Base-by-base conservation (phyloP, 2,329 filamentous ascomycete genomes). In the Colletotrichum lupini region DNA sequence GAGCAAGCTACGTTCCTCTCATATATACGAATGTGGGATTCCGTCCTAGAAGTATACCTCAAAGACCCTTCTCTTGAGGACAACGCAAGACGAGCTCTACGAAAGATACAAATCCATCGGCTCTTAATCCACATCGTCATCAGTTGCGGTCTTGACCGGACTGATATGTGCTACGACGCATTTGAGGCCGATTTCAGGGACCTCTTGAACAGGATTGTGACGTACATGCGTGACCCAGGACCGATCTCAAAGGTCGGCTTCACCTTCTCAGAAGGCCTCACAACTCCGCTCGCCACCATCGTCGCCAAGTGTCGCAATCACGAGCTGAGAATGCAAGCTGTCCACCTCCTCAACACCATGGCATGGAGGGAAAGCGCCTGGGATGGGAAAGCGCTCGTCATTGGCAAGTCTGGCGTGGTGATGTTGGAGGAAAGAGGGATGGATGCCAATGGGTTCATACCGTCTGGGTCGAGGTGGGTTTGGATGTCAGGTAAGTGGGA, bases 401-500 rank as follows among this genome's bases (percentile, higher is more conserved):
- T 67, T 14, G 74, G 68, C 22, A 74, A 75, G 62, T 55, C 74
- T 4, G 76, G 75, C 2, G 72, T 56, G 9, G 69, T 76, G 26
- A 53, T 76, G 58, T 63, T 77, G 32, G 76, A 77, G 49, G 76
- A 77, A 66, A 49, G 53, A 30, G 74, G 72, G 9, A 70, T 75
- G 62, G 67, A 74, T 22, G 72, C 26, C 0, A 53, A 72, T 12
- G 76, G 74, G 16, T 35, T 67, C 56, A 60, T 76, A 8, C 70
- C 74, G 49, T 11, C 72, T 3, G 70, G 62, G 37, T 49, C 68
- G 16, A 37, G 76, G 7, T 77, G 76, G 76, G 35, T 67, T 4
- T 76, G 75, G 72, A 42, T 71, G 46, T 62, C 55, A 7, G 67
- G 57, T 2, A 72, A 73, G 28, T 73, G 71, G 74, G 67, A 75